Conservation (phyloP, 257 asterid genomes). For the Plantago major region DNA sequence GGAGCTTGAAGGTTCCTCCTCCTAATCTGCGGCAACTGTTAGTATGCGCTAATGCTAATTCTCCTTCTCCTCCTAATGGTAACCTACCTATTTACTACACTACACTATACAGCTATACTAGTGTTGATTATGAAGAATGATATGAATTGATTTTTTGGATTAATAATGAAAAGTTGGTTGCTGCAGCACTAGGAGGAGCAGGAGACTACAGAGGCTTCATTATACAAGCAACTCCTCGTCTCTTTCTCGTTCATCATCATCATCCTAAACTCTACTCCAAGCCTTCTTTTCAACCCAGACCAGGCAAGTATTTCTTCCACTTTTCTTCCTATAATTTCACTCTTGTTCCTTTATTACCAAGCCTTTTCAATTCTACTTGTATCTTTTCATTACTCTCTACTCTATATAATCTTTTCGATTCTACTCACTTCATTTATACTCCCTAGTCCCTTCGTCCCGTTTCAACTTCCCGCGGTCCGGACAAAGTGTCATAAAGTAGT, state of each 20-base stretch:
- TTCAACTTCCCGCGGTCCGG: too few species aligned
- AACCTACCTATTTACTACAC: not conserved
- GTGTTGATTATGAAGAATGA: too few species aligned
- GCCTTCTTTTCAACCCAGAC: conserved; percentile 34
- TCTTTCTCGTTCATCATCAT: conserved; percentile 29
- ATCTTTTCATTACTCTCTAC: too few species aligned
- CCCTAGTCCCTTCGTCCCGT: too few species aligned
- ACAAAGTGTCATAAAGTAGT: too few species aligned
- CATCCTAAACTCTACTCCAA: conserved; percentile 12
- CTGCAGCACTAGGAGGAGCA: not conserved
- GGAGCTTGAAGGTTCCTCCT: not conserved
- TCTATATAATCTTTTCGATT: too few species aligned
- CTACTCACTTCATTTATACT: too few species aligned
- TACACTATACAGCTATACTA: too few species aligned
- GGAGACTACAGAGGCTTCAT: conserved; percentile 39
- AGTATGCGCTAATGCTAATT: not conserved
- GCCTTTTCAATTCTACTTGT: too few species aligned
- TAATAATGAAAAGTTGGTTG: conserved; percentile 25
- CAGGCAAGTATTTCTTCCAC: conserved; percentile 19
- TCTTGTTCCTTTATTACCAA: too few species aligned
- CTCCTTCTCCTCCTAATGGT: not conserved
- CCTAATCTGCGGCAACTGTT: not conserved
- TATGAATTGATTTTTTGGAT: not conserved
- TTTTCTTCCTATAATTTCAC: too few species aligned
- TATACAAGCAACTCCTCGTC: conserved; percentile 20